Percentiles rank a stretch among this genome's conserved stretches.
Evolutionary conservation across 163 green algal genomes (phyloP).

Genomic region (Smithsoniella earleae): DNA sequence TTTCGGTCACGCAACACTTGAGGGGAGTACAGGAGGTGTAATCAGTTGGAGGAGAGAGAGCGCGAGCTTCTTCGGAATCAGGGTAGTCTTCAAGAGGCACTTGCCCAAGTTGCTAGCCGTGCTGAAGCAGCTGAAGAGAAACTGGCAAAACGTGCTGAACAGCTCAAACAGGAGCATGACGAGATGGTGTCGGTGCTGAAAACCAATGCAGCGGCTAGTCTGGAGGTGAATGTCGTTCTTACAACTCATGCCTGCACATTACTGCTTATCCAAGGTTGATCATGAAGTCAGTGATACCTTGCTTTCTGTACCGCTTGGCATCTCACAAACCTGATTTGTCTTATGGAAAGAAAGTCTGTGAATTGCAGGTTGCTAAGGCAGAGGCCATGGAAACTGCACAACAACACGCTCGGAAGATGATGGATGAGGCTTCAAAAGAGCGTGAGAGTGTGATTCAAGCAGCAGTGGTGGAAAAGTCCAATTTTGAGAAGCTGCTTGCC

Average conservation of each 20-base stretch:
- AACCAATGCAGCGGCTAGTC: slow-evolving; percentile 1
- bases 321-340: no score
- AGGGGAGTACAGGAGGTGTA: slow-evolving; percentile 7
- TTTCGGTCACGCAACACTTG: no score
- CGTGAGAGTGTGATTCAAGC: background rate
- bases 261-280: background rate
- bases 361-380: slow-evolving; percentile 5
- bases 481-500: slow-evolving; percentile 20
- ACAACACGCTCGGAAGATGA: slow-evolving; percentile 2
- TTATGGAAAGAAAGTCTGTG: slow-evolving; percentile 1
- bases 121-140: slow-evolving; percentile 14
- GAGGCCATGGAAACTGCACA: slow-evolving; percentile 1
- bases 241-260: background rate
- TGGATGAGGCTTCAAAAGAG: background rate
- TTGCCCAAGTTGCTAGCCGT: background rate
- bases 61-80: slow-evolving; percentile 22
- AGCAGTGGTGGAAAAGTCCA: background rate
- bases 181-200: background rate
- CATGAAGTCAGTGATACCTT: no score
- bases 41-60: slow-evolving; percentile 11
- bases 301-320: no score
- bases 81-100: slow-evolving; percentile 15
- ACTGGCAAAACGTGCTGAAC: background rate
- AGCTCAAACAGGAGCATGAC: background rate
- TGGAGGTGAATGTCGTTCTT: background rate